Base-by-base conservation (phyloP, 345 rosid genomes). In the Lumnitzera littorea region DNA sequence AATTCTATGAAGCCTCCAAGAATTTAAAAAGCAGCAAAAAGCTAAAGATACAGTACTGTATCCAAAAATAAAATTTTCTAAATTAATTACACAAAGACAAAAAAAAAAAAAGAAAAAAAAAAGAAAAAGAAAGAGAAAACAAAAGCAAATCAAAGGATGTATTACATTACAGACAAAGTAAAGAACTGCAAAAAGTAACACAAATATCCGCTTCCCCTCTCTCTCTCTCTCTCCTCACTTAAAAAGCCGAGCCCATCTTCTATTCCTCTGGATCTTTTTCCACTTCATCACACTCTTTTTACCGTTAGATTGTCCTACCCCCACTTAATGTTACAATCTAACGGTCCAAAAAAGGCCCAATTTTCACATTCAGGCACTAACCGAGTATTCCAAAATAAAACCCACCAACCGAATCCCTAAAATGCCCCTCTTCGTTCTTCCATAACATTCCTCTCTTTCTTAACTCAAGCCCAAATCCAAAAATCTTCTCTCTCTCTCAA, bases 381-480 rank as follows among this genome's bases (percentile, higher is more conserved):
- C 43, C 43, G 43, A 36, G 43, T 9, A 9, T 9, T 36, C 43
- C 9, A 25, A 58, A 66, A 46, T 36, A 62, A 27, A 52, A 52
- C 15, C 8, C 46, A 29, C 58, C 69, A 36, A 3, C 31, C 31
- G 31, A 27, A 36, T 36, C 43, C 43, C 43, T 7, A 36, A 36
- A 36, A 36, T 36, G 7, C 43, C 69, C n/a, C 46, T 47, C 55
- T 14, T 9, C 69, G n/a, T 46, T 53, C 53, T 48, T 61, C 63
- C 25, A 24, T 58, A 58, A 66, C 69, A 65, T 66, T 58, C 69
- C 27, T 36, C 43, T 36, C 43, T 36, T 36, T 9, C 43, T 36
- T 36, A 36, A 36, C 43, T 1, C 43, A 36, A 36, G 3, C 43
- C 9, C 43, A 36, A 36, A 50, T 3, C 20, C 52, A 50, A 0